Conservation (phyloP, 177 flowering plant genomes). For the Vitis hybrid region DNA sequence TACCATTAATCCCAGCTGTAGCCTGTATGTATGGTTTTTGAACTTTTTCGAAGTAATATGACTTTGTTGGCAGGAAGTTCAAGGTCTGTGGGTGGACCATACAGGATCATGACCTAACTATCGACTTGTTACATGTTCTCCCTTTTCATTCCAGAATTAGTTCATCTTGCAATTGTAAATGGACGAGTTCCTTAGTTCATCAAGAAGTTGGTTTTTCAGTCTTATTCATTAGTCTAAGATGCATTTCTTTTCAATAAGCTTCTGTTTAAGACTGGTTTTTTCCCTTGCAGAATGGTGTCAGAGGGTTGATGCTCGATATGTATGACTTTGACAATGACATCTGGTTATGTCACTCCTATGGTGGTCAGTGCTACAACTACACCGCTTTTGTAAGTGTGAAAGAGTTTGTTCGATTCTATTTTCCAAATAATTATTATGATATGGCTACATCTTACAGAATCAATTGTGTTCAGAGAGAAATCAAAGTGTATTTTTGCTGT, state of each 20-base stretch:
- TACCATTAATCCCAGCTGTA: no score
- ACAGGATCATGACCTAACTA: no score
- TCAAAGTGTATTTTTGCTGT: no score
- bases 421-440: background rate
- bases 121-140: no score
- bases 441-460: background rate
- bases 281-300: conserved; percentile 77
- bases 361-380: conserved; percentile 75
- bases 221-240: background rate
- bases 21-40: no score
- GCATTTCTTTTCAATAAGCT: background rate
- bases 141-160: no score
- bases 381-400: conserved; percentile 83
- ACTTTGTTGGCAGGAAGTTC: no score
- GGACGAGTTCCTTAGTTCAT: background rate
- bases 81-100: no score
- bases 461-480: no score
- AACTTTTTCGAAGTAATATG: no score
- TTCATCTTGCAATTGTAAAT: no score
- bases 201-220: background rate
- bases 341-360: conserved; percentile 92
- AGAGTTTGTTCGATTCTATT: background rate
- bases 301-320: conserved; percentile 91
- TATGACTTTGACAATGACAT: conserved; percentile 83
- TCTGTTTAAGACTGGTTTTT: background rate